Evolutionary conservation across 1,284 basidiomycete species (phyloP), one percentile per base, ranked within the genome.

Genomic region (Cutaneotrichosporon mucoides): DNA sequence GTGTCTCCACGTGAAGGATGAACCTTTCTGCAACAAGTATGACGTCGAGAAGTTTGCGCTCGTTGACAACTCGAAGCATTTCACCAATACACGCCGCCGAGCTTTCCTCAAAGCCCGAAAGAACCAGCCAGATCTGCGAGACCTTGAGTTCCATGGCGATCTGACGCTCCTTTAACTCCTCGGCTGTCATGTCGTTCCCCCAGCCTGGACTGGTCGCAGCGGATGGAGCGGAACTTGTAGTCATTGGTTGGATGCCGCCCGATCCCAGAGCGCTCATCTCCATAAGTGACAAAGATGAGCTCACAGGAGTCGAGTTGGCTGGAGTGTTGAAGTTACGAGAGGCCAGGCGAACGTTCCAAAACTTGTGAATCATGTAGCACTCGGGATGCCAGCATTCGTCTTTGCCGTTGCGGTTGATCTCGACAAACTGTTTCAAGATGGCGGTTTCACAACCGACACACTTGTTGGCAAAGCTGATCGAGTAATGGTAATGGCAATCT

Each of bases 301-400:
- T 85, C 45, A 81, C 80, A 61, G 75, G 82, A 72, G 73, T 82
- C 44, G 78, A 76, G 46, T 81, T 79, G 62, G 75, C 82, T 73
- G 73, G 82, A 38, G 79, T 79, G 37, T 76, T 72, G 57, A 76
- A 75, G 56, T 73, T 82, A 71, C 87, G 86, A 50, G 90, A 88
- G 48, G 88, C 89, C 5, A 99, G 88, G 78, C 97, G 96, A 78
- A 98, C 94, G 76, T 98, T 98, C 95, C 95, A 99, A 77, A 99
- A 98, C 90, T 96, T 98, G 80, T 98, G 95, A 70, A 99, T 98
- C 94, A 99, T 98, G 79, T 99, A 98, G 79, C 95, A 99, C 79
- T 99, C 95, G 53, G 95, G 95, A 83, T 99, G 95, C 95, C 96
- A 99, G 75, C 96, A 98, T 80, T 99, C 96, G 79, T 99, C 93